Base-by-base conservation (phyloP, 2,329 filamentous ascomycete genomes). In the Exophiala calicioides region DNA sequence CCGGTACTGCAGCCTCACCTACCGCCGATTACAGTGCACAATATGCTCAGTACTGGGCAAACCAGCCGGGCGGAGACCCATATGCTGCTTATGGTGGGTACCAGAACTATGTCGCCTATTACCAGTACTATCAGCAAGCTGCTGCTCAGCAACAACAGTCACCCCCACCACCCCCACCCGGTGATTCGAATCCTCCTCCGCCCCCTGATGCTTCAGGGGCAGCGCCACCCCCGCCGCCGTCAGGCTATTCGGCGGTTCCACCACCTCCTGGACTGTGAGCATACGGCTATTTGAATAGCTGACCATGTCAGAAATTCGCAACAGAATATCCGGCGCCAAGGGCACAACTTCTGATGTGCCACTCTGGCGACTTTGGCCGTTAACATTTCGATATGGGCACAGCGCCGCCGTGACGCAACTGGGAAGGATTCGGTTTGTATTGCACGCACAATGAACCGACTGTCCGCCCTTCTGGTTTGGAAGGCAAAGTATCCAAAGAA, bases 41-140 rank as follows among this genome's bases (percentile, higher is more conserved):
- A 40, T 94, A 94, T 65, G 85, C 87, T 2, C 85, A 90, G 65
- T 93, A 94, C 67, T 91, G 90, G 53, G 56, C 52, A 8, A 56
- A 32, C 30, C 53, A 57, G 37, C 50, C 56, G 1, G 52, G 52
- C 20, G 54, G 47, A 4, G 55, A 57, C 42, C 91, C 90, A 0
- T 96, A 96, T 65, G 89, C 89, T 31, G 83, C 87, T 6, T 96
- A 93, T 59, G 91, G 91, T 53, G 91, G 91, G 44, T 96, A 93
- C 68, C 80, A 84, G 58, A 86, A 85, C 71, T 88, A 78, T 52
- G 64, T 77, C 35, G 72, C 74, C 21, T 77, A 77, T 60, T 77
- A 75, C 55, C 84, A 86, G 58, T 89, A 89, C 59, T 82, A 88
- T 62, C 83, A 88, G 60, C 86, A 80, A 58, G 73, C 74, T 35